Base-by-base conservation (phyloP, 1,139 yeast genomes). In the Zygotorulaspora mrakii region DNA sequence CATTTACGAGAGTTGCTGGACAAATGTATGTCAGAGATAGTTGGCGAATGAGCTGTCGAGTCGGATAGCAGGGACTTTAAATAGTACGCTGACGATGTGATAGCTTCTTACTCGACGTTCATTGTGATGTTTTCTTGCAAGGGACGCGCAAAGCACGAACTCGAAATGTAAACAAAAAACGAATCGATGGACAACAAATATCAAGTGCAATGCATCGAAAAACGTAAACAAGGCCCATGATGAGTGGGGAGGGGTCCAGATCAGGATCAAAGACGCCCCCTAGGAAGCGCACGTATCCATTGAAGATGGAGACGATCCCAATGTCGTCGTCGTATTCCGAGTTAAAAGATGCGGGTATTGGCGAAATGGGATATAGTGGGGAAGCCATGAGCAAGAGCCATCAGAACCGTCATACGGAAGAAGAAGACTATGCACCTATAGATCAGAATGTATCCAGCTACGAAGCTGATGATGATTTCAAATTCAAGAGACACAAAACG, bases 401-500 rank as follows among this genome's bases (percentile, higher is more conserved):
- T 21, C 28, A 31, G 11, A 28, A 28, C 16, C 18, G 13, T 14
- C 31, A 28, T 28, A 17, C 9, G 23, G 16, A 31, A 16, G 45
- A 34, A 20, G 39, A 37, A n/a, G 37, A 33, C 8, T 41, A 41
- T 11, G 23, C 31, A n/a, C 26, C 25, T 6, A 12, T 31, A 26
- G 35, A 34, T 11, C 33, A 32, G 10, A 27, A 27, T 7, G 26
- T 17, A n/a, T 39, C 46, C 8, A 42, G 48, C 22, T 42, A 48
- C 31, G 63, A 55, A 32, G 45, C 42, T 11, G 64, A 59, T 34
- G 55, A 57, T 8, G 61, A 56, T 32, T 58, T 60, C 35, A 52
- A 50, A 39, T 60, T 60, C 37, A 58, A 55, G 30, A 50, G 64
- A 29, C 62, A 57, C 39, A 53, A 47, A 37, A 51, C 43, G 11